Evolutionary conservation across 2,329 filamentous ascomycete genomes (phyloP).

Genomic region (Talaromyces sp.): DNA sequence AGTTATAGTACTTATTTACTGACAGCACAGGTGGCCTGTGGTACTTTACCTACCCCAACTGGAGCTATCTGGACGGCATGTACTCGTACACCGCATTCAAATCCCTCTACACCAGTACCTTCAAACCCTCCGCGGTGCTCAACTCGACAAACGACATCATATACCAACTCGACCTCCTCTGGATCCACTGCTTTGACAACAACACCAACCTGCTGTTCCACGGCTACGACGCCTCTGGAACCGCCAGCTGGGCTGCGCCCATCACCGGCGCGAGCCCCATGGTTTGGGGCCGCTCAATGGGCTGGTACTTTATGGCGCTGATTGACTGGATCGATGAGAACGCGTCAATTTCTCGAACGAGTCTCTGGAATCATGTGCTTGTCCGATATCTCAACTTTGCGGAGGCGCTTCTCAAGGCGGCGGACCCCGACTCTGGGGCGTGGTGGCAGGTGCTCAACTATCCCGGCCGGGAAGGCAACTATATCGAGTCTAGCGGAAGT

Average conservation of each 20-base stretch:
- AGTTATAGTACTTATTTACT: not conserved
- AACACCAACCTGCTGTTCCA: constrained; percentile 46
- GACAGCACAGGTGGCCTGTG: constrained; percentile 9
- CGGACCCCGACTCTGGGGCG: constrained; percentile 41
- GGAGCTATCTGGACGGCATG: constrained; percentile 52
- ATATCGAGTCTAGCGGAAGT: constrained; percentile 55
- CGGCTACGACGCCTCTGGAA: constrained; percentile 48
- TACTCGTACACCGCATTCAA: constrained; percentile 45
- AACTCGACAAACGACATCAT: constrained; percentile 42
- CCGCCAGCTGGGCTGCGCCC: constrained; percentile 48
- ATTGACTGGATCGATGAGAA: constrained; percentile 47
- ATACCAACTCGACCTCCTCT: constrained; percentile 43
- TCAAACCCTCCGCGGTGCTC: constrained; percentile 30
- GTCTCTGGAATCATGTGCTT: constrained; percentile 30
- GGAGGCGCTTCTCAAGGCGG: constrained; percentile 36
- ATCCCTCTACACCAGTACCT: constrained; percentile 29
- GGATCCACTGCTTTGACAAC: constrained; percentile 36
- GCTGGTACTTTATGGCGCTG: constrained; percentile 51
- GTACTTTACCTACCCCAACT: constrained; percentile 41
- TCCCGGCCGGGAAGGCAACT: constrained; percentile 49
- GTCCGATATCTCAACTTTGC: constrained; percentile 39
- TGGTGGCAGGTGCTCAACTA: constrained; percentile 58
- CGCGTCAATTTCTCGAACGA: constrained; percentile 27
- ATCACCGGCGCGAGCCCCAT: constrained; percentile 47
- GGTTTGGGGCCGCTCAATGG: constrained; percentile 51